phyloP scores from a whole-genome alignment of 2,329 filamentous ascomycete genomes.

The Fusarium caatingaense region DNA sequence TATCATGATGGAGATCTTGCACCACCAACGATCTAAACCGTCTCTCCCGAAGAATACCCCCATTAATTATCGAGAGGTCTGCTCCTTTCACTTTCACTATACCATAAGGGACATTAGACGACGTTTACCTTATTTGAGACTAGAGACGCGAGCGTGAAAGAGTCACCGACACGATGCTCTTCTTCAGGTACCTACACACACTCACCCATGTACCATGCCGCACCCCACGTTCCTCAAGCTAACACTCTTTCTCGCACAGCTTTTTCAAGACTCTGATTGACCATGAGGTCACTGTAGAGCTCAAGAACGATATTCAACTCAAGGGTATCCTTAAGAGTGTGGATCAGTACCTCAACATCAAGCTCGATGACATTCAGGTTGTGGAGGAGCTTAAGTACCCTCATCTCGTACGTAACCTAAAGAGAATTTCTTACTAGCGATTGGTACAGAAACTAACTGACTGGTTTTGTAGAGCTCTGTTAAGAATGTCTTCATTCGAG shows the following conservation, averaged over 20 bases:
- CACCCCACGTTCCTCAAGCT: constrained; percentile 1
- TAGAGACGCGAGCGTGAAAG: background rate
- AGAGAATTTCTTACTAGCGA: background rate
- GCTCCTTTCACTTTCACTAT: background rate
- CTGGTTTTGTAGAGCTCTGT: constrained; percentile 69
- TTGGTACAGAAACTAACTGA: background rate
- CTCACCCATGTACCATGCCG: background rate
- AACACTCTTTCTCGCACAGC: constrained; percentile 57
- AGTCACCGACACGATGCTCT: constrained; percentile 54
- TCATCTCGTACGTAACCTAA: constrained; percentile 75
- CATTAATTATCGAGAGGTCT: constrained; percentile 2
- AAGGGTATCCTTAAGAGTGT: constrained; percentile 95
- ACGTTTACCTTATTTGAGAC: background rate
- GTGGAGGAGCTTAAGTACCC: constrained; percentile 95
- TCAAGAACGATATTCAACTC: constrained; percentile 99
- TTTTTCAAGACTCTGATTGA: constrained; percentile 99
- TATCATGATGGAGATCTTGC: constrained; percentile 39
- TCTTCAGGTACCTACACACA: constrained; percentile 55
- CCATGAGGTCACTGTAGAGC: constrained; percentile 95
- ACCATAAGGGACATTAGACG: accelerated
- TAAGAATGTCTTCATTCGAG: constrained; percentile 95
- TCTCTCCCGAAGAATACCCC: constrained; percentile 3
- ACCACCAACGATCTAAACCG: constrained; percentile 30
- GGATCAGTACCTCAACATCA: constrained; percentile 99
- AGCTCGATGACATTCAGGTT: constrained; percentile 94